These are phyloP conservation scores for Arabidopsis arenosa DNA, from an alignment of 345 rosid genomes.

Conservation along the genomic window DNA sequence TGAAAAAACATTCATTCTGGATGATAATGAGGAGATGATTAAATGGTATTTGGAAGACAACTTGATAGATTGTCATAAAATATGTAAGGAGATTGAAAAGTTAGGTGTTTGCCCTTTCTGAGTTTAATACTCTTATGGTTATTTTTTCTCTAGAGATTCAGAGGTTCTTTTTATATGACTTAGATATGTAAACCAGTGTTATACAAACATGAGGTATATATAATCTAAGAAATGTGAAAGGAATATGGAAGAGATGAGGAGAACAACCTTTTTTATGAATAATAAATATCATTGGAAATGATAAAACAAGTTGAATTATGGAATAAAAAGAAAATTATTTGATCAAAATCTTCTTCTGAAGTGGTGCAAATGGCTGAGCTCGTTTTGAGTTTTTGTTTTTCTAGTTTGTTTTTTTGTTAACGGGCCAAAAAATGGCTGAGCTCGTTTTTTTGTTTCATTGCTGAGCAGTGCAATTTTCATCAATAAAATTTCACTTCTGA, in stretches of 20 bases:
- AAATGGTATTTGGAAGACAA: neutral
- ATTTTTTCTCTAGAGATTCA: neutral
- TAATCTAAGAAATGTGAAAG: neutral
- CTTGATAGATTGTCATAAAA: neutral
- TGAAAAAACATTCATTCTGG: neutral
- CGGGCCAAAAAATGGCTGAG: too few species aligned
- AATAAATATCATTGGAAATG: neutral
- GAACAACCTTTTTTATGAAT: neutral
- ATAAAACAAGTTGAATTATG: neutral
- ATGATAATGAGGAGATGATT: neutral
- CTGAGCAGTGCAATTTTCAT: too few species aligned
- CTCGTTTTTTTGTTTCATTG: too few species aligned
- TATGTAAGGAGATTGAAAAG: neutral
- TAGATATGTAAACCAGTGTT: slow-evolving; percentile 1
- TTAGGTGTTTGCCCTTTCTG: neutral
- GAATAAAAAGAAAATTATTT: neutral
- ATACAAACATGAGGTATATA: neutral
- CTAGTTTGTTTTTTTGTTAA: too few species aligned
- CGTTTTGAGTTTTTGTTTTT: too few species aligned
- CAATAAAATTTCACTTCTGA: too few species aligned
- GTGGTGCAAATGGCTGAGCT: too few species aligned
- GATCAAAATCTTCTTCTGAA: too few species aligned
- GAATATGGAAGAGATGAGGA: neutral
- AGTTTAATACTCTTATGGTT: neutral
- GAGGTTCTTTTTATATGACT: neutral